A percentile compares a stretch with the other conserved stretches of the same genome.
Conservation (phyloP, 257 asterid species). For the Sherardia arvensis region DNA sequence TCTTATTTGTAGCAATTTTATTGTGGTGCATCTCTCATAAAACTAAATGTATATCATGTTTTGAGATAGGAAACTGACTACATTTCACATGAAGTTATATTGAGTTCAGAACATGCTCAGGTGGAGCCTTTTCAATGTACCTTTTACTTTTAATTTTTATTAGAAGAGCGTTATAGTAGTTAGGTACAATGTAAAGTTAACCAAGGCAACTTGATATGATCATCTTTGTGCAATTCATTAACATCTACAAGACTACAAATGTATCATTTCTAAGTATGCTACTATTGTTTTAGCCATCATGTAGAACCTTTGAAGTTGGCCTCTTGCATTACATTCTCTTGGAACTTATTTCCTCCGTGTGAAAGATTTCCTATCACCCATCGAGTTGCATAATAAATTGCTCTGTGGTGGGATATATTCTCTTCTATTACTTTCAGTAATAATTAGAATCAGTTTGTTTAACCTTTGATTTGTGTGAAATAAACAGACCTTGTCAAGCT, state of each 20-base stretch:
- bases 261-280: neutral
- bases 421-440: neutral
- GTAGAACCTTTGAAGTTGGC: neutral
- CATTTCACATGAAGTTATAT: neutral
- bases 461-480: conserved; percentile 10
- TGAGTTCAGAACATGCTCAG: neutral
- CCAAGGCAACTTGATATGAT: neutral
- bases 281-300: neutral
- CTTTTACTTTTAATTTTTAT: neutral
- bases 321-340: neutral
- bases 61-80: neutral
- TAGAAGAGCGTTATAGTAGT: neutral
- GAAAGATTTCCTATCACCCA: neutral
- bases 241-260: neutral
- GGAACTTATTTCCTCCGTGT: neutral
- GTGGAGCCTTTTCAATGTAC: neutral
- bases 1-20: neutral
- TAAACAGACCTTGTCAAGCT: conserved; percentile 51
- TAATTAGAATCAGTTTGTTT: conserved; percentile 4
- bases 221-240: neutral
- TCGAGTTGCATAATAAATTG: neutral
- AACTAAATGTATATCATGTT: neutral
- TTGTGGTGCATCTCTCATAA: neutral
- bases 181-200: neutral
- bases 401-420: neutral